Conservation (phyloP, 176 grass and related monocot genomes). For the Carex parvula region DNA sequence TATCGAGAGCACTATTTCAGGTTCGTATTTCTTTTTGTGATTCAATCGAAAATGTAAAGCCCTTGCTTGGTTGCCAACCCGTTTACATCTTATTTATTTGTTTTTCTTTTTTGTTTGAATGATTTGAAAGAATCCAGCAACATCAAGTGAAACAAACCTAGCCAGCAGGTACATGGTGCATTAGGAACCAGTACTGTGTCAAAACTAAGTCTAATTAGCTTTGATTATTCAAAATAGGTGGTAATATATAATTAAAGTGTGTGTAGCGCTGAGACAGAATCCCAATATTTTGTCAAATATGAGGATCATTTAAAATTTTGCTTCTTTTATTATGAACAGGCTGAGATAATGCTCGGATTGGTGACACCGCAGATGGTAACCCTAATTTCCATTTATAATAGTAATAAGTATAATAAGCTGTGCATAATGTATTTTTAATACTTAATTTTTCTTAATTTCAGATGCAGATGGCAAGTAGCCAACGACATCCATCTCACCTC, state of each 20-base stretch:
- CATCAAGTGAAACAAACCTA: background rate
- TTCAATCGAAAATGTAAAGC: background rate
- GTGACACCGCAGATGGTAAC: conserved; percentile 74
- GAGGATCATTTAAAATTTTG: background rate
- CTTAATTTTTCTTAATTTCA: conserved; percentile 36
- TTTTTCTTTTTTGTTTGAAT: background rate
- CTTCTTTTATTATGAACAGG: conserved; percentile 43
- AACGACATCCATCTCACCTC: conserved; percentile 44
- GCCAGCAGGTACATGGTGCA: background rate
- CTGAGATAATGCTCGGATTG: conserved; percentile 95
- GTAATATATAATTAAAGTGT: background rate
- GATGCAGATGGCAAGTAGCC: conserved; percentile 91
- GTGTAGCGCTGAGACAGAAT: background rate
- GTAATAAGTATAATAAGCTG: background rate
- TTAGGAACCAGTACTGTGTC: background rate
- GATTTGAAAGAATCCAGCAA: background rate
- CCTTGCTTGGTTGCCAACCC: background rate
- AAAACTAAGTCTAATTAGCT: conserved; percentile 6
- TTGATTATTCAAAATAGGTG: conserved; percentile 3
- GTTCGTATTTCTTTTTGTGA: conserved; percentile 30
- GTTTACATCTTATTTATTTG: background rate
- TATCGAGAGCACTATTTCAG: conserved; percentile 92
- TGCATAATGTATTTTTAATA: conserved; percentile 7
- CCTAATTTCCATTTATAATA: conserved; percentile 8
- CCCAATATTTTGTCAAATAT: background rate